Conservation (phyloP, 768 basidiomycete genomes). For the Naematelia encephala region DNA sequence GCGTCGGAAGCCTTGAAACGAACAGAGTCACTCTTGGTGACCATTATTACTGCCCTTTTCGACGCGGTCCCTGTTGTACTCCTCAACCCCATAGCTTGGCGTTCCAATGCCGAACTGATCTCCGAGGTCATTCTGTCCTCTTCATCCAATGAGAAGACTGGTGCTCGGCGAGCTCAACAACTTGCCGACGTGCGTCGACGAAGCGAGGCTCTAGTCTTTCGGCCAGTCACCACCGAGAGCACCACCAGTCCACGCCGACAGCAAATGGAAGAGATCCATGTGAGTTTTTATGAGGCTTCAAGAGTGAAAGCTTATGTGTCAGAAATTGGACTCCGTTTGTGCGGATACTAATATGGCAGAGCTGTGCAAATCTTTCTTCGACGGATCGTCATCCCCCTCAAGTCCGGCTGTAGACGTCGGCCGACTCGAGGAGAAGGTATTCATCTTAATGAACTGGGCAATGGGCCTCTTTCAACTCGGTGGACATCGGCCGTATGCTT, state of each 20-base stretch:
- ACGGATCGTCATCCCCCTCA: slow-evolving; percentile 28
- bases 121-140: background rate
- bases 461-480: slow-evolving; percentile 43
- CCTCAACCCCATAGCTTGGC: slow-evolving; percentile 32
- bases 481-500: slow-evolving; percentile 40
- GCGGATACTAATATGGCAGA: slow-evolving; percentile 39
- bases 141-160: background rate
- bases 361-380: slow-evolving; percentile 38
- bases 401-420: slow-evolving; percentile 20
- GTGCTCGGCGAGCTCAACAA: background rate
- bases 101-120: slow-evolving; percentile 15
- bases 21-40: slow-evolving; percentile 19
- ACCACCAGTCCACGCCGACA: slow-evolving; percentile 38
- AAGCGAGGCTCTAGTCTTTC: slow-evolving; percentile 23
- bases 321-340: slow-evolving; percentile 44
- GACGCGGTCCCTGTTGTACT: slow-evolving; percentile 22
- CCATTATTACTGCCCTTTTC: slow-evolving; percentile 21
- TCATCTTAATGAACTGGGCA: slow-evolving; percentile 42
- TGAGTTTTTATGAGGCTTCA: slow-evolving; percentile 11
- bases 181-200: slow-evolving; percentile 8
- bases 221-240: slow-evolving; percentile 16
- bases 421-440: slow-evolving; percentile 36
- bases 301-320: background rate
- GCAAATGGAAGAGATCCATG: slow-evolving; percentile 43
- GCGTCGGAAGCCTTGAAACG: slow-evolving; percentile 16